A percentile compares a stretch with the other conserved stretches of the same genome.
phyloP scores from a whole-genome alignment of 2,329 filamentous ascomycete species.

The Cladosporium colombiae region DNA sequence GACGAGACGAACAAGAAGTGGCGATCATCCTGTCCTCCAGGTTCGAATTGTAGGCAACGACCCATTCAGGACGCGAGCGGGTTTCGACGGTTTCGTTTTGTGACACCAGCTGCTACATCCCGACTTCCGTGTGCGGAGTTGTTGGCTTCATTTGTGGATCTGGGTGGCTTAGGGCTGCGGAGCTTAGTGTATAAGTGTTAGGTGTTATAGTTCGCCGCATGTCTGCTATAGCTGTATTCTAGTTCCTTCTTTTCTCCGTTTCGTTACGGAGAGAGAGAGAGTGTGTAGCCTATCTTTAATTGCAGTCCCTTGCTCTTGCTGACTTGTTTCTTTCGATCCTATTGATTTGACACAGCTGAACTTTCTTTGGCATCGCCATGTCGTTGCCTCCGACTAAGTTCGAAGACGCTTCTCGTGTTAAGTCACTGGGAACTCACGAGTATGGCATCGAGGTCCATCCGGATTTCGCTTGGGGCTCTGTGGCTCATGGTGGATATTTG shows the following conservation, averaged over 20 bases:
- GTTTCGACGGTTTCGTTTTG: neutral
- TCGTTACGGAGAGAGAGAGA: neutral
- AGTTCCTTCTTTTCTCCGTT: neutral
- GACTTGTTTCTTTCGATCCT: neutral
- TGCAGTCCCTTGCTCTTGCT: neutral
- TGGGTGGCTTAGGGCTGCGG: neutral
- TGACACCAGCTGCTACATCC: neutral
- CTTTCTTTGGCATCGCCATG: neutral
- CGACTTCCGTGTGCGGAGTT: neutral
- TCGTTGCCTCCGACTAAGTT: slow-evolving; percentile 19
- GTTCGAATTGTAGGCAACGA: too few species aligned
- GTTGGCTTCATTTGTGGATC: neutral
- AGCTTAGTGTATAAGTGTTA: neutral
- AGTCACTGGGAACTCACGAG: slow-evolving; percentile 21
- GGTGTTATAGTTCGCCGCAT: neutral
- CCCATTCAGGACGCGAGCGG: too few species aligned
- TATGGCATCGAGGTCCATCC: slow-evolving; percentile 22
- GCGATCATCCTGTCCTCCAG: neutral
- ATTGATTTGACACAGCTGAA: neutral
- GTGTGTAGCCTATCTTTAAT: neutral
- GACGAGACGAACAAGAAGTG: neutral
- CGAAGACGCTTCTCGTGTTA: slow-evolving; percentile 21
- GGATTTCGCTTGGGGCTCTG: slow-evolving; percentile 24
- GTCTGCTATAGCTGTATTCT: neutral
- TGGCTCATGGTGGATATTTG: slow-evolving; percentile 26